phyloP scores from a whole-genome alignment of 2,329 filamentous ascomycete genomes.

The Aspergillus brunneoviolaceus region DNA sequence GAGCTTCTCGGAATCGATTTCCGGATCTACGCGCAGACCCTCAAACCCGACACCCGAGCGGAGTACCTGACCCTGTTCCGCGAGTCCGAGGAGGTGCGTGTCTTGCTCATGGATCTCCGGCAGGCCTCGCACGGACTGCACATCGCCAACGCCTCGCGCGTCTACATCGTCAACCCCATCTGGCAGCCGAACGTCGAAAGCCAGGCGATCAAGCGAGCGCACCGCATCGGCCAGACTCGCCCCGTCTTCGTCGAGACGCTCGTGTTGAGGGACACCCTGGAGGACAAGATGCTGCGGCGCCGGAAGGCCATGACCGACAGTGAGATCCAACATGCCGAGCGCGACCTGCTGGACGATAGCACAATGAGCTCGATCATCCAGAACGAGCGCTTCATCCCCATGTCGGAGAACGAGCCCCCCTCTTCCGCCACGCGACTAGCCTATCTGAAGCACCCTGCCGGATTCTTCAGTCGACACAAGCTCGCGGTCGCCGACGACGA shows the following conservation, averaged over 20 bases:
- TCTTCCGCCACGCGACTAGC: conserved; percentile 20
- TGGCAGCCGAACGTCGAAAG: conserved; percentile 81
- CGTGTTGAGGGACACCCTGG: conserved; percentile 75
- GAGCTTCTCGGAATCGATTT: conserved; percentile 67
- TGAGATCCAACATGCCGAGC: conserved; percentile 56
- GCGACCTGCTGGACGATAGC: conserved; percentile 58
- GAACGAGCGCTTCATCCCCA: conserved; percentile 51
- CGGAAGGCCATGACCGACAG: conserved; percentile 70
- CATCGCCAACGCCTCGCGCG: conserved; percentile 75
- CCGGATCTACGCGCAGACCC: conserved; percentile 54
- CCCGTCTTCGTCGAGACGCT: conserved; percentile 83
- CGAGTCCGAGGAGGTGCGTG: conserved; percentile 64
- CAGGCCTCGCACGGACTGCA: conserved; percentile 88
- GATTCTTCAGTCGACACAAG: conserved; percentile 41
- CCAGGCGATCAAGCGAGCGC: conserved; percentile 86
- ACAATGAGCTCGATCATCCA: conserved; percentile 61
- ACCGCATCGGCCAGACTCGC: conserved; percentile 78
- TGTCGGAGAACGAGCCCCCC: conserved; percentile 32
- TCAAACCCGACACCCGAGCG: conserved; percentile 63
- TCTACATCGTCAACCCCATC: conserved; percentile 88
- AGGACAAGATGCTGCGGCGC: conserved; percentile 77
- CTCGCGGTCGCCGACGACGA: conserved; percentile 36
- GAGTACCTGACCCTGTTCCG: conserved; percentile 81
- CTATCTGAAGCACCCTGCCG: conserved; percentile 28
- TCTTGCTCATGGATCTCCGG: conserved; percentile 86